Evolutionary conservation across 805 yeast species (phyloP), one percentile per base, ranked within the genome.

Genomic region (Yarrowia sp.): DNA sequence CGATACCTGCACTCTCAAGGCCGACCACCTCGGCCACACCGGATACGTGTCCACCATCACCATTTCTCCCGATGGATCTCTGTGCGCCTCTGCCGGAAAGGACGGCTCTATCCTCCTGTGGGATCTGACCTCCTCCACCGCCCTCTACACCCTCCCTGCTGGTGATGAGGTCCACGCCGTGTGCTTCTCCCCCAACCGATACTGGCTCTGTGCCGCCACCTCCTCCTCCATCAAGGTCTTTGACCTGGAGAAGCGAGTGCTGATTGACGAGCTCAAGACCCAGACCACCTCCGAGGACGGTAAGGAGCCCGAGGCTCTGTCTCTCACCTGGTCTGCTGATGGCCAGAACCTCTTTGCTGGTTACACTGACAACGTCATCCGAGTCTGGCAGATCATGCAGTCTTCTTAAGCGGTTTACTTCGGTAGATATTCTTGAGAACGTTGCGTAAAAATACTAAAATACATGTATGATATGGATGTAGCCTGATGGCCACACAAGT

Each of bases 181-280:
- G 79, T 96, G 98, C 76, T 95, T 95, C 96, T 93, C 98, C 81
- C 99, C 99, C 84, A 90, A 90, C 96, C 92, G 99, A 89, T 95
- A 90, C 96, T 95, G 99, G 99, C 89, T 95, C 81, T 93, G 96
- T 80, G 99, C 98, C 83, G 98, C 99, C 78, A 95, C 99, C 76
- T 83, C 97, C 72, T 83, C 97, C 73, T 95, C 97, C 78, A 91
- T 95, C 86, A 93, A 92, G 90, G 88, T 95, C 86, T 95, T 87
- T 90, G 90, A 92, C 88, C 88, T 95, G 81, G 95, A 92, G 84
- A 92, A 89, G 83, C 88, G 96, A 83, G 83, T 83, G 75, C 85
- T 92, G 80, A 89, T 92, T 82, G 98, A 92, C 78, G 97, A 92
- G 85, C 89, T 95, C 83, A 92, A 90, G 84, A 98, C 98, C 80